Evolutionary conservation across 768 basidiomycete genomes (phyloP).

Genomic region (Termitomyces heimii): DNA sequence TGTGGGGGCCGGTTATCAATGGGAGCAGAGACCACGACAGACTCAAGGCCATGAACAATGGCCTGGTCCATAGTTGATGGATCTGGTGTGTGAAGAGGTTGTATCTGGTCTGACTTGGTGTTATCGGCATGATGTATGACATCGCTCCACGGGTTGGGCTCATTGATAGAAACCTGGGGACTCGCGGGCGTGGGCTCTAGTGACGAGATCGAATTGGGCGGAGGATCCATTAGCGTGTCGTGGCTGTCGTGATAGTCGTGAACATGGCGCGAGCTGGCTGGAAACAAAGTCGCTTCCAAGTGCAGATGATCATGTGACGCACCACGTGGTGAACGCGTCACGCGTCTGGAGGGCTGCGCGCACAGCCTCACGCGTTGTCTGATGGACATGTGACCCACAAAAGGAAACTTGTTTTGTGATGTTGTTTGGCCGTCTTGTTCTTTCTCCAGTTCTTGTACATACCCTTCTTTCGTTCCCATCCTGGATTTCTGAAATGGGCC

Average conservation of each 20-base stretch:
- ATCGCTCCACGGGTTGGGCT: slow-evolving; percentile 38
- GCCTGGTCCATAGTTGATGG: slow-evolving; percentile 34
- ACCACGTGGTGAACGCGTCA: background rate
- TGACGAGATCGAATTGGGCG: background rate
- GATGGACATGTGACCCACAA: slow-evolving; percentile 10
- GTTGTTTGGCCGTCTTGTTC: slow-evolving; percentile 6
- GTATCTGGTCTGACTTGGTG: slow-evolving; percentile 9
- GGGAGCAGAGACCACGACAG: slow-evolving; percentile 14
- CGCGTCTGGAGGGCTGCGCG: too few species aligned
- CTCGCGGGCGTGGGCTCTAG: background rate
- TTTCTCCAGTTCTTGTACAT: slow-evolving; percentile 9
- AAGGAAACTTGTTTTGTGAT: slow-evolving; percentile 12
- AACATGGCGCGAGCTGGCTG: background rate
- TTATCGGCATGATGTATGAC: slow-evolving; percentile 15
- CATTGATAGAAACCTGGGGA: slow-evolving; percentile 13
- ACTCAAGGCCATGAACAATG: slow-evolving; percentile 30
- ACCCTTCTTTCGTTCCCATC: slow-evolving; percentile 18
- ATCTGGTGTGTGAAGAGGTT: slow-evolving; percentile 34
- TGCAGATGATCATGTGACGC: background rate
- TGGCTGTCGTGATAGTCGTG: slow-evolving; percentile 9
- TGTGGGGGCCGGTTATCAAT: slow-evolving; percentile 15
- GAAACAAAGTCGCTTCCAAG: background rate
- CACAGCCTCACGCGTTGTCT: background rate
- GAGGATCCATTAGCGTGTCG: slow-evolving; percentile 7
- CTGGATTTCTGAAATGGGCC: slow-evolving; percentile 40